phyloP scores from a whole-genome alignment of 2,329 filamentous ascomycete species.

The Colletotrichum sp. region DNA sequence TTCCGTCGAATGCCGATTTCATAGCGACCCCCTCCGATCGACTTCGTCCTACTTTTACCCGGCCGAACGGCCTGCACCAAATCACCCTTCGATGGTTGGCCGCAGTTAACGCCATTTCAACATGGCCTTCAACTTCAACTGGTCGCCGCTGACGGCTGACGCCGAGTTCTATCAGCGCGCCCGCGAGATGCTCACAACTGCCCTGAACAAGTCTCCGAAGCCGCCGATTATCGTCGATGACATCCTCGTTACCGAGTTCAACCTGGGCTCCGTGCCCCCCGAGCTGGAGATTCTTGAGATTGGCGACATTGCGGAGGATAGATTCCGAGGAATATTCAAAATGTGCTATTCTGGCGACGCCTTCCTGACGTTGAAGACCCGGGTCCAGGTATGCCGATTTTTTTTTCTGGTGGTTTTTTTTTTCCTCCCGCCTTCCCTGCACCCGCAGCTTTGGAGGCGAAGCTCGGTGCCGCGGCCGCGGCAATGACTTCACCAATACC shows the following conservation, averaged over 20 bases:
- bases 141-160: constrained; percentile 97
- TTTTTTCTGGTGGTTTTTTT: constrained; percentile 12
- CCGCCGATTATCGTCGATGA: constrained; percentile 99
- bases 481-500: background rate
- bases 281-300: constrained; percentile 98
- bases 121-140: constrained; percentile 99
- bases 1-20: background rate
- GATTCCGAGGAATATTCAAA: constrained; percentile 98
- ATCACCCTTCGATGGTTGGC: constrained; percentile 21
- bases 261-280: constrained; percentile 91
- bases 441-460: background rate
- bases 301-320: constrained; percentile 94
- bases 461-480: background rate
- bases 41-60: background rate
- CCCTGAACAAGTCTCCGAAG: constrained; percentile 96
- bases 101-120: constrained; percentile 50
- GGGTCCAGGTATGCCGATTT: constrained; percentile 74
- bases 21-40: background rate
- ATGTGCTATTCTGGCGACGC: constrained; percentile 98
- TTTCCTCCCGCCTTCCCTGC: background rate
- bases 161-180: constrained; percentile 89
- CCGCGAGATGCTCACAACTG: constrained; percentile 91
- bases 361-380: constrained; percentile 91
- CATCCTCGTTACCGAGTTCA: constrained; percentile 97
- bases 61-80: constrained; percentile 14